Evolutionary conservation across 768 basidiomycete genomes (phyloP).

Genomic region (Suillus paluster): DNA sequence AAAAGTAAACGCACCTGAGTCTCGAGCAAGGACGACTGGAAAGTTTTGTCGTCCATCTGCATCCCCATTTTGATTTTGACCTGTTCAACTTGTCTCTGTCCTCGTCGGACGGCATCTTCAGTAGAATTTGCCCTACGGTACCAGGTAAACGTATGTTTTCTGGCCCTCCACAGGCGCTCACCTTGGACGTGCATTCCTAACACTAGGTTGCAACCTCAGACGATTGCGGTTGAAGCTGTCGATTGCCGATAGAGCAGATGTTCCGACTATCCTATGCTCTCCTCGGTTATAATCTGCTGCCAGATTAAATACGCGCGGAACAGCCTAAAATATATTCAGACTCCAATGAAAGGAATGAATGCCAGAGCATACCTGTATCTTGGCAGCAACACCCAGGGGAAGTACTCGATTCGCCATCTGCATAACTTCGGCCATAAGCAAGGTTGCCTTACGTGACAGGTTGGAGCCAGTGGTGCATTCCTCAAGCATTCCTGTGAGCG

Average conservation of each 20-base stretch:
- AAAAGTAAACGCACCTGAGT: constrained; percentile 63
- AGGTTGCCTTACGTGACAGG: constrained; percentile 86
- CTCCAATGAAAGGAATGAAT: constrained; percentile 1
- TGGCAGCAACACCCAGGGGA: constrained; percentile 80
- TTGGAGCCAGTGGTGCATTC: constrained; percentile 74
- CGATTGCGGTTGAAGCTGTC: constrained; percentile 94
- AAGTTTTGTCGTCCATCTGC: constrained; percentile 95
- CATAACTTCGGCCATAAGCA: constrained; percentile 90
- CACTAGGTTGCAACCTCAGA: constrained; percentile 64
- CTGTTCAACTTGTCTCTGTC: constrained; percentile 90
- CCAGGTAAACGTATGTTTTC: neutral
- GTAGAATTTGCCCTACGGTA: constrained; percentile 69
- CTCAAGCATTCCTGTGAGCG: constrained; percentile 83
- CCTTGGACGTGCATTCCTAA: constrained; percentile 69
- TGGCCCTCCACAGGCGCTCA: constrained; percentile 31
- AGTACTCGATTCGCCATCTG: constrained; percentile 87
- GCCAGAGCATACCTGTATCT: constrained; percentile 68
- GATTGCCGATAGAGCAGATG: constrained; percentile 83
- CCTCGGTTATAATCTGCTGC: constrained; percentile 82
- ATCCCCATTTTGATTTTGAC: constrained; percentile 87
- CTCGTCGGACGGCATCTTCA: constrained; percentile 85
- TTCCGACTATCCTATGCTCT: constrained; percentile 81
- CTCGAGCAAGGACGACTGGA: constrained; percentile 83
- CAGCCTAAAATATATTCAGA: constrained; percentile 52
- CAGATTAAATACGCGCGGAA: constrained; percentile 84